Conservation (phyloP, 2,329 filamentous ascomycete species). For the Exserohilum rostratum region DNA sequence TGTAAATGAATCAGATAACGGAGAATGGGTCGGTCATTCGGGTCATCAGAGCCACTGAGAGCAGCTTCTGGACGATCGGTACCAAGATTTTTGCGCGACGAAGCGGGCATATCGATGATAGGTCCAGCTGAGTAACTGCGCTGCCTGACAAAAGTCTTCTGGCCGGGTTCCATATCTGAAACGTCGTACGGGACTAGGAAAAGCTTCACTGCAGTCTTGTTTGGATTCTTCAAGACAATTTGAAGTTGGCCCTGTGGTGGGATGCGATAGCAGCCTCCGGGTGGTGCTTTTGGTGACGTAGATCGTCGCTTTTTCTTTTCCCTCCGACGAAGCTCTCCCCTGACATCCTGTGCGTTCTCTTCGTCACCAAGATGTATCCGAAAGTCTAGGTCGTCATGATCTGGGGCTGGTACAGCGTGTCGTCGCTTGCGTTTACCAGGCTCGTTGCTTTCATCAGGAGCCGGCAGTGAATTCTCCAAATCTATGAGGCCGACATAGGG, state of each 20-base stretch:
- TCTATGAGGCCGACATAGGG: conserved; percentile 95
- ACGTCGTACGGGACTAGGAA: conserved; percentile 95
- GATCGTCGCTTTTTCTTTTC: conserved; percentile 66
- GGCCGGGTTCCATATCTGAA: conserved; percentile 87
- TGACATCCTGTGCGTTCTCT: conserved; percentile 12
- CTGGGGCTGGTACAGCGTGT: conserved; percentile 30
- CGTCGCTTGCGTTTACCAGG: conserved; percentile 51
- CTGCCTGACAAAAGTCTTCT: conserved; percentile 95
- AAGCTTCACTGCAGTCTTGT: conserved; percentile 96
- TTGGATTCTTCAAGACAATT: conserved; percentile 96
- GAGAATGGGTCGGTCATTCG: conserved; percentile 72
- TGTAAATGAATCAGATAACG: conserved; percentile 92
- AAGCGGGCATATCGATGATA: conserved; percentile 73
- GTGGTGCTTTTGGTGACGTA: conserved; percentile 68
- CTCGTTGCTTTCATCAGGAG: conserved; percentile 52
- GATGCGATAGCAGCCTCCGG: conserved; percentile 90
- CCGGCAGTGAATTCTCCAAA: conserved; percentile 77
- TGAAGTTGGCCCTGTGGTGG: conserved; percentile 93
- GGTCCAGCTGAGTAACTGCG: conserved; percentile 89
- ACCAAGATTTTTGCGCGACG: conserved; percentile 53
- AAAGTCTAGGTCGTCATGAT: conserved; percentile 36
- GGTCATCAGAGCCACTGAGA: conserved; percentile 57
- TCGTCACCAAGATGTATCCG: conserved; percentile 28
- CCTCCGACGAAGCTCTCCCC: conserved; percentile 51
- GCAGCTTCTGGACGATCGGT: conserved; percentile 61